Conservation (phyloP, 768 basidiomycete genomes). For the Saitozyma podzolica region DNA sequence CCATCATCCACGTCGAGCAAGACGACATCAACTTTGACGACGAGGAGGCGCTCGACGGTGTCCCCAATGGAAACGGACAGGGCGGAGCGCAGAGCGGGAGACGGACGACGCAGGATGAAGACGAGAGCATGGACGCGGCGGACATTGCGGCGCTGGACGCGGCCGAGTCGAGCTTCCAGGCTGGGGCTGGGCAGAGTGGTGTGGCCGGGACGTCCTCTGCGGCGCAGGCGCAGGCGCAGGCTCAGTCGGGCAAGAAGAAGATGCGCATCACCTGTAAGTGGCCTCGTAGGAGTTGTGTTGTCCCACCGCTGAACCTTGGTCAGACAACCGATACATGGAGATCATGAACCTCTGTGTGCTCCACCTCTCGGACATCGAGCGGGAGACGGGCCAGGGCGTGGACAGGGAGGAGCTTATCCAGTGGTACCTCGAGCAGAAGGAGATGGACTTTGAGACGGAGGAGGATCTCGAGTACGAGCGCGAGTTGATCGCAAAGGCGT, state of each 20-base stretch:
- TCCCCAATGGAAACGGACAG: constrained; percentile 54
- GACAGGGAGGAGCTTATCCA: constrained; percentile 90
- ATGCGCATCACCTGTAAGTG: constrained; percentile 77
- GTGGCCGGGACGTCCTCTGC: constrained; percentile 17
- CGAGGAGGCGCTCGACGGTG: constrained; percentile 65
- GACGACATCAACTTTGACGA: constrained; percentile 91
- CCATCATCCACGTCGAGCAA: constrained; percentile 98
- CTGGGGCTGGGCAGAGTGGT: neutral
- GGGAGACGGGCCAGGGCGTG: constrained; percentile 70
- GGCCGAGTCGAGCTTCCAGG: constrained; percentile 52
- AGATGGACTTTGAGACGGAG: constrained; percentile 75
- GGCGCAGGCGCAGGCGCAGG: constrained; percentile 52
- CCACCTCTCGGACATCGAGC: constrained; percentile 75
- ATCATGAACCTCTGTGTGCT: constrained; percentile 79
- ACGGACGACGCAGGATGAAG: constrained; percentile 62
- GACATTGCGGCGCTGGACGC: constrained; percentile 60
- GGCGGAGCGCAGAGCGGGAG: constrained; percentile 42
- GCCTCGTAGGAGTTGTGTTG: neutral
- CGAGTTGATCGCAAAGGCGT: constrained; percentile 83
- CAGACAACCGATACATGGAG: constrained; percentile 83
- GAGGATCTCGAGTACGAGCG: constrained; percentile 88
- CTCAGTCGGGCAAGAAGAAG: constrained; percentile 57
- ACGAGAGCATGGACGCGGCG: constrained; percentile 65
- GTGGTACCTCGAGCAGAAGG: constrained; percentile 92
- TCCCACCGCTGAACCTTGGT: neutral